A percentile compares a stretch with the other conserved stretches of the same genome.
These are phyloP conservation scores for Ceratocystis colombiana DNA, from an alignment of 2,329 filamentous ascomycete species.

Conservation along the genomic window DNA sequence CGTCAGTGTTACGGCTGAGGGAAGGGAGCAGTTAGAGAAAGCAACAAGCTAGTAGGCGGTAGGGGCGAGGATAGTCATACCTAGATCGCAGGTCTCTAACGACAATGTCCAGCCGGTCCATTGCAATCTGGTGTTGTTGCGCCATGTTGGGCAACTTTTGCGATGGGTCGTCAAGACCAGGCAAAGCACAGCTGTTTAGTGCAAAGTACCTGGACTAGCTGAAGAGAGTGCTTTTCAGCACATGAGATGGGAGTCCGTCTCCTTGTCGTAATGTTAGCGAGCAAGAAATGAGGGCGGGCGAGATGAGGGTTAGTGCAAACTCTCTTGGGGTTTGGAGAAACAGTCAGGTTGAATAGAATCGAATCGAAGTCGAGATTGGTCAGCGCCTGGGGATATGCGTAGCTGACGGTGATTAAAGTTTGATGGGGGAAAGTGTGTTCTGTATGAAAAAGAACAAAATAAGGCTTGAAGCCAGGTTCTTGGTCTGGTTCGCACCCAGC, in stretches of 20 bases:
- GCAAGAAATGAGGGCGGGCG: not conserved
- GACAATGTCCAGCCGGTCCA: conserved; percentile 47
- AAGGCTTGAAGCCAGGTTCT: not conserved
- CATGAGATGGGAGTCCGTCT: conserved; percentile 14
- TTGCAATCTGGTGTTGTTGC: conserved; percentile 42
- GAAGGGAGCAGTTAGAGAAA: conserved; percentile 15
- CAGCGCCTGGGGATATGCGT: not conserved
- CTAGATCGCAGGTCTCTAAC: conserved; percentile 47
- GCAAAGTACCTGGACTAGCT: conserved; percentile 20
- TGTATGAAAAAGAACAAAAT: not conserved
- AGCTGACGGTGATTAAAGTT: too few species aligned
- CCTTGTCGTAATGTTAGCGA: not conserved
- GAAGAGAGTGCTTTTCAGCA: conserved; percentile 17
- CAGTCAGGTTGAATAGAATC: too few species aligned
- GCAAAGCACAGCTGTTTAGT: conserved; percentile 18
- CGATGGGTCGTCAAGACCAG: conserved; percentile 20
- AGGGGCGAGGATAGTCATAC: conserved; percentile 32
- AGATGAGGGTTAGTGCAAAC: not conserved
- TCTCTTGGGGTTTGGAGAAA: not conserved
- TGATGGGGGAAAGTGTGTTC: too few species aligned
- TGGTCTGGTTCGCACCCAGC: not conserved
- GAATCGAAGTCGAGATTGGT: not conserved
- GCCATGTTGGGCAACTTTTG: conserved; percentile 24
- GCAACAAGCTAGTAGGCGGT: not conserved
- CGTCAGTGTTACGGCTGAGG: conserved; percentile 33